Percentiles rank a stretch among this genome's conserved stretches.
Conservation (phyloP, 352 stramenopile species). For the Pilasporangium apinafurcum region DNA sequence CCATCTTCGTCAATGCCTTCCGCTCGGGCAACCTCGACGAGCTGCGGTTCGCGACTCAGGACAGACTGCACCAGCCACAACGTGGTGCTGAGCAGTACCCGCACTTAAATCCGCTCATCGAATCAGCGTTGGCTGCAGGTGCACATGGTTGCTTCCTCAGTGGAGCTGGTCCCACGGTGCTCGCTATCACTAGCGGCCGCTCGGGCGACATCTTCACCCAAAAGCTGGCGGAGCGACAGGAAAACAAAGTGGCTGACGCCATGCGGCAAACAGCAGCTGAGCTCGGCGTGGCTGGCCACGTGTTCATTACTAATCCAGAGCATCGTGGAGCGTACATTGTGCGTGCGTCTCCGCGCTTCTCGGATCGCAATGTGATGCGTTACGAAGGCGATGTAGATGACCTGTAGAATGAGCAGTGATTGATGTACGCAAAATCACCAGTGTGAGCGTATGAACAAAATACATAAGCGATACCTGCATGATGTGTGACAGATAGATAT, state of each 20-base stretch:
- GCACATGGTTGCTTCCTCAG: constrained; percentile 95
- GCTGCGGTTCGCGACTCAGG: constrained; percentile 92
- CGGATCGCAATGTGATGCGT: constrained; percentile 65
- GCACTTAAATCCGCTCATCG: constrained; percentile 96
- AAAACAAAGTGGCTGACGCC: constrained; percentile 92
- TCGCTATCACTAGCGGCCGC: constrained; percentile 96
- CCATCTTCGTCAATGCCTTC: constrained; percentile 97
- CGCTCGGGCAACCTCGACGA: constrained; percentile 96
- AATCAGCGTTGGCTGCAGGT: constrained; percentile 93
- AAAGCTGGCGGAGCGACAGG: constrained; percentile 77
- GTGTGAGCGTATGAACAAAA: too few species aligned
- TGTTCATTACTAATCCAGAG: constrained; percentile 96
- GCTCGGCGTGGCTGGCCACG: constrained; percentile 90
- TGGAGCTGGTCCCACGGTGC: constrained; percentile 96
- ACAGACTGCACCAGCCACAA: constrained; percentile 96
- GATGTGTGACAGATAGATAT: too few species aligned
- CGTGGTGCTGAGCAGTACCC: constrained; percentile 93
- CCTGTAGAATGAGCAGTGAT: constrained; percentile 29
- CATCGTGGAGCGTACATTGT: constrained; percentile 96
- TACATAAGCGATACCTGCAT: too few species aligned
- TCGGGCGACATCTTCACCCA: constrained; percentile 99
- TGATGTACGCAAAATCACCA: too few species aligned
- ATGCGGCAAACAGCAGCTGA: constrained; percentile 93
- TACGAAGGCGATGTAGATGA: constrained; percentile 83
- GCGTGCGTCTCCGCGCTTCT: constrained; percentile 91